Evolutionary conservation across 495 filamentous ascomycete genomes (phyloP).

Genomic region (Aspergillus mulundensis): DNA sequence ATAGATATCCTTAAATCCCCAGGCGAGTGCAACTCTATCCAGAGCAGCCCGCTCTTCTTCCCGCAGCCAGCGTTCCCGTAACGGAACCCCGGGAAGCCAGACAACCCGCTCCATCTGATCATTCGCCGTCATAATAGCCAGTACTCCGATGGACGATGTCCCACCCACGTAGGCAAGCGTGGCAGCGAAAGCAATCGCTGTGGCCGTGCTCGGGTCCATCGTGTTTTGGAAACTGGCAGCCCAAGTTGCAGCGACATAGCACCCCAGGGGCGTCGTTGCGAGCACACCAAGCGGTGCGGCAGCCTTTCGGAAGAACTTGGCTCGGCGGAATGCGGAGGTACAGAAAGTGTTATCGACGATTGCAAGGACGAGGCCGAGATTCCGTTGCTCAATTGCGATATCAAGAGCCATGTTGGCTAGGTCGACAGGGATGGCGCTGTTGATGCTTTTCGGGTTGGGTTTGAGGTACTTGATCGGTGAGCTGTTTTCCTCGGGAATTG

Average conservation of each 20-base stretch:
- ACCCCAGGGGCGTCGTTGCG: slow-evolving; percentile 60
- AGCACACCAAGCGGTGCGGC: slow-evolving; percentile 48
- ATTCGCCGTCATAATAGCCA: slow-evolving; percentile 80
- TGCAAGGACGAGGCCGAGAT: slow-evolving; percentile 70
- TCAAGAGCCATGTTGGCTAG: slow-evolving; percentile 68
- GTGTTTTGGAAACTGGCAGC: slow-evolving; percentile 57
- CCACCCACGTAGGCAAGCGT: slow-evolving; percentile 76
- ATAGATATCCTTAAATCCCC: slow-evolving; percentile 81
- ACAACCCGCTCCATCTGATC: slow-evolving; percentile 92
- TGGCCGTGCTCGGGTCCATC: slow-evolving; percentile 66
- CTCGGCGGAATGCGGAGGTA: slow-evolving; percentile 64
- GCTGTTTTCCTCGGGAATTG: slow-evolving; percentile 58
- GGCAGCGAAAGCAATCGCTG: slow-evolving; percentile 74
- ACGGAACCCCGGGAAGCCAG: slow-evolving; percentile 75
- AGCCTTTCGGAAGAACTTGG: slow-evolving; percentile 56
- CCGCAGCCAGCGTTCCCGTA: slow-evolving; percentile 81
- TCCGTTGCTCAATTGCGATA: slow-evolving; percentile 69
- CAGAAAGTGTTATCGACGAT: slow-evolving; percentile 77
- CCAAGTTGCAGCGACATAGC: slow-evolving; percentile 61
- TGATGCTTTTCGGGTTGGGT: slow-evolving; percentile 62
- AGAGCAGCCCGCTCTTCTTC: slow-evolving; percentile 91
- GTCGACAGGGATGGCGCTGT: slow-evolving; percentile 63
- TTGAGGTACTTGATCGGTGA: slow-evolving; percentile 55
- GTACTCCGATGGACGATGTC: slow-evolving; percentile 72
- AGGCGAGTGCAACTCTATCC: slow-evolving; percentile 78